These are phyloP conservation scores for Cryptosporidium ubiquitum DNA, from an alignment of 169 alveolate species.

Conservation along the genomic window DNA sequence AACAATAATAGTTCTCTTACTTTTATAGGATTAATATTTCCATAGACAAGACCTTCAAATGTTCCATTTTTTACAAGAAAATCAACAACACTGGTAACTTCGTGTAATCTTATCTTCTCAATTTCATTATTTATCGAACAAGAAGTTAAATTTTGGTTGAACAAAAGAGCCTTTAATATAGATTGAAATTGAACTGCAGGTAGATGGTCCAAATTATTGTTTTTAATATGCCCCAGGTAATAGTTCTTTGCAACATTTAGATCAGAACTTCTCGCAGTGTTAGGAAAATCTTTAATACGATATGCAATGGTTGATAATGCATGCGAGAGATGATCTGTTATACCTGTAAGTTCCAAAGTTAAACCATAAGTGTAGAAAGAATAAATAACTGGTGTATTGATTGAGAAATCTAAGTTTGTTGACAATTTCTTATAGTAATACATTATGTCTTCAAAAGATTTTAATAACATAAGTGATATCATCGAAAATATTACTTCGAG, in stretches of 20 bases:
- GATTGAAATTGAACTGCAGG: conserved; percentile 15
- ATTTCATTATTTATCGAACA: background rate
- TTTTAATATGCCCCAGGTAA: background rate
- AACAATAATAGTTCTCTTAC: conserved; percentile 49
- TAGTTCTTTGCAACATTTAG: background rate
- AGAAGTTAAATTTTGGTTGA: conserved; percentile 14
- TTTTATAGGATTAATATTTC: conserved; percentile 40
- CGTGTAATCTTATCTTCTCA: background rate
- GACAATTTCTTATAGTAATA: background rate
- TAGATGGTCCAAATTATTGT: background rate
- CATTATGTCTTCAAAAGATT: conserved; percentile 21
- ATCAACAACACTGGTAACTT: conserved; percentile 1
- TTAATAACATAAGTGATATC: background rate
- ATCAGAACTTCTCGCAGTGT: background rate
- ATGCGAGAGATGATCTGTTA: background rate
- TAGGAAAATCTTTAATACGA: background rate
- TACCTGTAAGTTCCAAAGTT: background rate
- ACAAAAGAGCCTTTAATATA: background rate
- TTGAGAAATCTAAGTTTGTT: background rate
- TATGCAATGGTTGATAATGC: conserved; percentile 19
- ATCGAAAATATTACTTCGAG: conserved; percentile 25
- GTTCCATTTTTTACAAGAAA: conserved; percentile 15
- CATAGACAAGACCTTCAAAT: conserved; percentile 27
- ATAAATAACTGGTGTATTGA: conserved; percentile 8
- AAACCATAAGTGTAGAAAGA: conserved; percentile 23